Percentiles rank a stretch among this genome's conserved stretches.
phyloP scores from a whole-genome alignment of 441 rosid genomes.

The Pelargonium myrrhifolium region DNA sequence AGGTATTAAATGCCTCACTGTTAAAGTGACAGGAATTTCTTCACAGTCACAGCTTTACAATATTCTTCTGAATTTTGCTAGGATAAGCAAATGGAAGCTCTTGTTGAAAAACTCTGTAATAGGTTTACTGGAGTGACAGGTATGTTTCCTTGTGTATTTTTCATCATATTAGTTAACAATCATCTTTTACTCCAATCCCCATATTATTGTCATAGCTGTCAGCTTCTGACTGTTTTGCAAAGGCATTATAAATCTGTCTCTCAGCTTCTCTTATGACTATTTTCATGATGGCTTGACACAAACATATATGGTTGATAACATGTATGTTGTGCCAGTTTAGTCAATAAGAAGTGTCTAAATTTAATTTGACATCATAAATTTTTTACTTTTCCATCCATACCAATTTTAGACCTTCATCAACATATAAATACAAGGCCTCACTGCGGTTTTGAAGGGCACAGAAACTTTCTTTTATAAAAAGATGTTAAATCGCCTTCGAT shows the following conservation, averaged over 20 bases:
- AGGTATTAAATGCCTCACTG: slow-evolving; percentile 37
- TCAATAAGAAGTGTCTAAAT: no score
- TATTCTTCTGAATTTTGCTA: slow-evolving; percentile 24
- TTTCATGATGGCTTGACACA: neutral
- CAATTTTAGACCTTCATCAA: neutral
- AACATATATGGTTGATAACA: neutral
- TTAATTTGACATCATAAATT: neutral
- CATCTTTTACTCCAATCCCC: neutral
- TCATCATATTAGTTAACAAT: neutral
- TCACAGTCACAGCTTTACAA: slow-evolving; percentile 6
- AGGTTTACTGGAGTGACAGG: slow-evolving; percentile 93
- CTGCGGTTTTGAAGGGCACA: no score
- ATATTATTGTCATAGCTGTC: neutral
- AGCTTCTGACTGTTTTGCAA: neutral
- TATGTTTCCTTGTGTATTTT: slow-evolving; percentile 20
- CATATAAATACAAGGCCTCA: no score
- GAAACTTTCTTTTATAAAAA: no score
- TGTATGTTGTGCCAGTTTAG: no score
- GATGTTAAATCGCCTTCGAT: neutral
- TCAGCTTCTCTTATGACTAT: neutral
- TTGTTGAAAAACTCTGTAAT: slow-evolving; percentile 97
- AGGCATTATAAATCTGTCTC: neutral
- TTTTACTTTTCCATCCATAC: neutral
- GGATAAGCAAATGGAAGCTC: slow-evolving; percentile 99
- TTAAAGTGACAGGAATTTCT: slow-evolving; percentile 17